Base-by-base conservation (phyloP, 306 rosid genomes). In the Pachyrhizus erosus region DNA sequence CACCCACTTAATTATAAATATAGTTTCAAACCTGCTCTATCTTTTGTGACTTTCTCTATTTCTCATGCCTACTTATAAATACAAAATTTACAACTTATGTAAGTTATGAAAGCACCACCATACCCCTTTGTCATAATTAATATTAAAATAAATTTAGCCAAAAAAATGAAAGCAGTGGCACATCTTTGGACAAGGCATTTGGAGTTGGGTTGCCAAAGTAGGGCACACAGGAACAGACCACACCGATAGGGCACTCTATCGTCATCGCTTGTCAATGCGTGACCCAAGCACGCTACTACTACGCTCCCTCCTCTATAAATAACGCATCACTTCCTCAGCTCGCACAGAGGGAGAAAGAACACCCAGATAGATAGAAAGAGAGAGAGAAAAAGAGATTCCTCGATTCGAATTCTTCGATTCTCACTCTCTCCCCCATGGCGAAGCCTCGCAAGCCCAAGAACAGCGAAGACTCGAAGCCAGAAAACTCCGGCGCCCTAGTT, bases 381-480 rank as follows among this genome's bases (percentile, higher is more conserved):
- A 43, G 40, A 51, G 40, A 26, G 9, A 34, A 31, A 70, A 31
- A 12, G 8, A 43, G 12, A 8, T 1, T 40, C 73, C 58, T 33
- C 15, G 77, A 70, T 62, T 70, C 43, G 9, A 9, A 29, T 61
- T 61, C 24, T 0, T 17, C 23, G 0, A 12, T 51, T 60, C 70
- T 29, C 42, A 62, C 70, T 33, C 45, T 14, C 10, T 54, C 7
- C 8, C 15, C 37, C 75, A 96, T 91, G 99, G 99, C 97, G 72
- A 96, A 96, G 87, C 96, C 98, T 87, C 98, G 97, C 84, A 96
- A 91, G 89, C 89, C 96, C 7, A 96, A 91, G 90, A 91, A 82
- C 83, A 64, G 3, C 70, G 98, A 89, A 40, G 97, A 92, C 79
- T 57, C 94, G 2, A 96, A 91, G 85, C 92, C 98, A 13, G 99